A percentile compares a stretch with the other conserved stretches of the same genome.
Conservation (phyloP, 345 rosid species). For the thale cress (Arabidopsis thaliana) region DNA sequence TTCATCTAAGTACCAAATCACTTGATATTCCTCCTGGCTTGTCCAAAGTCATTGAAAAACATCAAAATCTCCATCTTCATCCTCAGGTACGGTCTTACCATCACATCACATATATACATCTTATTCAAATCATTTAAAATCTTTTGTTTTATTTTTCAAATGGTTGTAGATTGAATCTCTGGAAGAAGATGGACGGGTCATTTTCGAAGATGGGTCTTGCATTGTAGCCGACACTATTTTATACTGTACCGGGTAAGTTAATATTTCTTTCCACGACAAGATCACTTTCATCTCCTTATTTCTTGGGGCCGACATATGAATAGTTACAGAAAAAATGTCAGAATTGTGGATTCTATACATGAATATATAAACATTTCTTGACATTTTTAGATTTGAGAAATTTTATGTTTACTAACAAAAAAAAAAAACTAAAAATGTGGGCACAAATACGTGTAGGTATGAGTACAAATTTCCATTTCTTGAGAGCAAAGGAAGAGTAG, state of each 20-base stretch:
- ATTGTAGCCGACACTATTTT: constrained; percentile 68
- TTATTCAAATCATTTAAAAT: not conserved
- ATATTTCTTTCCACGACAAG: constrained; percentile 4
- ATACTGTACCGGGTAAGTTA: constrained; percentile 83
- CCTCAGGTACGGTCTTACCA: constrained; percentile 54
- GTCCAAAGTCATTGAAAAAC: constrained; percentile 64
- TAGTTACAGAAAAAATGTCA: not conserved
- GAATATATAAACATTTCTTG: constrained; percentile 2
- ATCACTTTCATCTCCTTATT: constrained; percentile 4
- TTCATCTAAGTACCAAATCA: constrained; percentile 70
- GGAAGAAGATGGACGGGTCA: constrained; percentile 67
- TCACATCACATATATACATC: not conserved
- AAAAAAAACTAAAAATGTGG: not conserved
- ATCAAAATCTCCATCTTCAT: constrained; percentile 56
- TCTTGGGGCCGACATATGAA: constrained; percentile 12
- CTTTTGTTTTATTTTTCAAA: not conserved
- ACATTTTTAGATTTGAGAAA: not conserved
- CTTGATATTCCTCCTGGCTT: constrained; percentile 60
- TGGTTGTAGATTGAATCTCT: constrained; percentile 65
- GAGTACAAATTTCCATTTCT: constrained; percentile 85
- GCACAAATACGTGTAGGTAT: constrained; percentile 55
- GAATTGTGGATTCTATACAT: not conserved
- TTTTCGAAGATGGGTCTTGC: constrained; percentile 64
- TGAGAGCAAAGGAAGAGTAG: constrained; percentile 86
- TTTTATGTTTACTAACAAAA: not conserved